Base-by-base conservation (phyloP, 2,329 filamentous ascomycete species). In the Talaromyces albobiverticillius region DNA sequence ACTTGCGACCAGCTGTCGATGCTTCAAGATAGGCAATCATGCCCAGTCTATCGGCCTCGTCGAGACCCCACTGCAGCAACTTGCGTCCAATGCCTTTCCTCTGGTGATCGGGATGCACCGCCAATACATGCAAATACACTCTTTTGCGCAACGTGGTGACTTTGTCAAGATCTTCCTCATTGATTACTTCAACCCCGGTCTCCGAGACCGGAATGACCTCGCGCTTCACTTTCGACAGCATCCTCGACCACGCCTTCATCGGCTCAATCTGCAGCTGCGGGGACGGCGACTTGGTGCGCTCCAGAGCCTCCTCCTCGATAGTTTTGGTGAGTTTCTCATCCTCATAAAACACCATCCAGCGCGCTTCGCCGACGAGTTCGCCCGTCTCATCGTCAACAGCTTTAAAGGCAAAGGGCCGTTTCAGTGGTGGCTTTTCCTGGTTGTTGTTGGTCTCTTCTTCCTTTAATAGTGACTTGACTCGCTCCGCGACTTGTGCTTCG, bases 21-120 rank as follows among this genome's bases (percentile, higher is more conserved):
- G 70, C 66, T 54, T 73, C 71, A 58, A 73, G 62, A 67, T 68
- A 74, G 38, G 68, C 66, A 41, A 71, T 67, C 20, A 72, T 56
- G 36, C 67, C 59, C 16, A 68, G 55, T 16, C 61, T 54, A 51
- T 73, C 70, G 4, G 71, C 70, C 18, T 62, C 62, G 11, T 59
- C 56, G 23, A 67, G 62, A 2, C 71, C 69, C 46, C 61, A 62
- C 22, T 64, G 57, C 66, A 74, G 68, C 18, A 74, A 61, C 34
- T 67, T 61, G 23, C 64, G 65, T 31, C 67, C 71, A 53, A 71
- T 62, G 38, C 71, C 71, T 51, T 62, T 64, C 7, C 65, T 62
- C 36, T 71, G 70, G 58, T 72, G 62, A 13, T 62, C 47, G 7
- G 70, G 69, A 51, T 60, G 54, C 6, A 58, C 54, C 2, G 23